Evolutionary conservation across 2,329 filamentous ascomycete genomes (phyloP), one percentile per base, ranked within the genome.

Genomic region (Claviceps africana): DNA sequence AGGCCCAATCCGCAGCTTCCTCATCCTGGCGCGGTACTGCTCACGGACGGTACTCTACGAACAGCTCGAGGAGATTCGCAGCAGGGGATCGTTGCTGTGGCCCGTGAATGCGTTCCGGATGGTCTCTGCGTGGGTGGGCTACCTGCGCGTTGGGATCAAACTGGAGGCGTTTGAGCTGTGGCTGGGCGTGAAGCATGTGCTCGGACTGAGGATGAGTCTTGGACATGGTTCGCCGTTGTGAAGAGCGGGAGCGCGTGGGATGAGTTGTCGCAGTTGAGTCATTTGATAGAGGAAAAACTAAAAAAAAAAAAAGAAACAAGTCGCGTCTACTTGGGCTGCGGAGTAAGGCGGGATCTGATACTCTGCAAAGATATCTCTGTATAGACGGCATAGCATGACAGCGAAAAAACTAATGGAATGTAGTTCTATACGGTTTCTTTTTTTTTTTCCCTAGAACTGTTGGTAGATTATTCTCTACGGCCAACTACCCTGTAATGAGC

Each of bases 21-120:
- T 86, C 62, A 86, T 86, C 56, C 71, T 86, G 30, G 82, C 82
- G 3, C 69, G 81, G 35, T 86, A 86, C 67, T 85, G 82, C 65
- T 76, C 79, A 28, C 73, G 78, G 35, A 84, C 81, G 2, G 81
- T 86, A 0, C 79, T 82, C 56, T 67, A 80, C 57, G 82, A 86
- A 65, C 75, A 79, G 60, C 67, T 83, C 15, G 82, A 85, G 53
- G 67, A 74, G 52, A 75, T 85, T 51, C 67, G 69, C 50, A 61
- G 62, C 45, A 65, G 64, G 11, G 79, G 80, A 2, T 79, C 79
- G 42, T 60, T 81, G n/a, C 61, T 79, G 33, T 78, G 77, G 72
- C 81, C 80, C 9, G 62, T 68, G 6, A 85, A 83, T 56, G 67
- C 78, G 1, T 44, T 79, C 19, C 66, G 74, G 3, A 65, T 82